A percentile compares a stretch with the other conserved stretches of the same genome.
Evolutionary conservation across 75 land plant species (phyloP).

Genomic region (Pseudotsuga menziesii): DNA sequence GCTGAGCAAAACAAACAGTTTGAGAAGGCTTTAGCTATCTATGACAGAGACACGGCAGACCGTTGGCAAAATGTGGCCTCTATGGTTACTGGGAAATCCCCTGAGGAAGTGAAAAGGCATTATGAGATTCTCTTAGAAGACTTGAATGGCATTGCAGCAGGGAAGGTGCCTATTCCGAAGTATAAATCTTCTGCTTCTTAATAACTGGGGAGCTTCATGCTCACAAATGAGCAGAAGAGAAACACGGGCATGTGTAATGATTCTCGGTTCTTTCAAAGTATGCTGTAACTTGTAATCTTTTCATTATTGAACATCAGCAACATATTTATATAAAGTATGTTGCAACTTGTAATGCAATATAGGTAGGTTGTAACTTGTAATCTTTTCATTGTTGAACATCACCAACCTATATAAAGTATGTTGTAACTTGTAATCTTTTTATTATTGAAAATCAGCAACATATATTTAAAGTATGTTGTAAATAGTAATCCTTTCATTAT

Average conservation of each 20-base stretch:
- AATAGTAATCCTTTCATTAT: no score
- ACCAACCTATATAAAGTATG: no score
- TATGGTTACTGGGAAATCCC: constrained; percentile 43
- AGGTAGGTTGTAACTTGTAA: no score
- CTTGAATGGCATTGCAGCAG: constrained; percentile 38
- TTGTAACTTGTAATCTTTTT: no score
- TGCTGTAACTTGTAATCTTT: no score
- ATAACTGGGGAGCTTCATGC: background rate
- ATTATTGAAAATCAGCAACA: no score
- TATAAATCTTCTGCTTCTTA: constrained; percentile 6
- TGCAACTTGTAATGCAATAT: no score
- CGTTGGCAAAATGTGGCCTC: constrained; percentile 59
- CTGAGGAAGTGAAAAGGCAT: constrained; percentile 52
- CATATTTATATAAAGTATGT: no score
- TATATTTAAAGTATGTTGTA: no score
- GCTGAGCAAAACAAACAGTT: constrained; percentile 57
- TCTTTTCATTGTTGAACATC: no score
- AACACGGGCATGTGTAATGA: background rate
- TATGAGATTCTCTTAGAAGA: constrained; percentile 50
- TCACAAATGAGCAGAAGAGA: background rate
- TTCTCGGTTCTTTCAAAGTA: no score
- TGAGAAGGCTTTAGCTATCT: constrained; percentile 44
- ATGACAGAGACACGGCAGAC: constrained; percentile 40
- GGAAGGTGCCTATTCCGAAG: constrained; percentile 34
- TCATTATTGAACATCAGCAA: no score